Evolutionary conservation across 768 basidiomycete genomes (phyloP).

Genomic region (Trametes punicea): DNA sequence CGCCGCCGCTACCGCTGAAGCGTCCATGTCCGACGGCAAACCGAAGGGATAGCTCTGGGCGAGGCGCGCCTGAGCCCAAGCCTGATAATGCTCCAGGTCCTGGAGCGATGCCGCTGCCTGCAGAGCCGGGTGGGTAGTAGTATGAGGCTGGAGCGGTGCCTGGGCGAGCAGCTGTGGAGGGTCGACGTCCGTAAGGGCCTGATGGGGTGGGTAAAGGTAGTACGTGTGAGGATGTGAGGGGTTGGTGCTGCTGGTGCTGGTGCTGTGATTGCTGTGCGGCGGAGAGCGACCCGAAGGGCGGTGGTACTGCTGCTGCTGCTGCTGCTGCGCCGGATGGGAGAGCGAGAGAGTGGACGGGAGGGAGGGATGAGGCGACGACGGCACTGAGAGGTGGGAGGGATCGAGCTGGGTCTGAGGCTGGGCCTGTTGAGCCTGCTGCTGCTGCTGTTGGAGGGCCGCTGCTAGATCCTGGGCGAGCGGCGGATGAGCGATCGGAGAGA

Average conservation of each 20-base stretch:
- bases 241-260: slow-evolving; percentile 35
- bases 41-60: slow-evolving; percentile 41
- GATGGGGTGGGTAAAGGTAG: slow-evolving; percentile 54
- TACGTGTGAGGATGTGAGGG: slow-evolving; percentile 43
- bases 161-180: slow-evolving; percentile 59
- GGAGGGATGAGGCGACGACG: slow-evolving; percentile 72
- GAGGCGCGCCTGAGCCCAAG: slow-evolving; percentile 32
- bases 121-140: slow-evolving; percentile 41
- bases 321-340: slow-evolving; percentile 25
- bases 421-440: slow-evolving; percentile 27
- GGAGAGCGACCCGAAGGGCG: slow-evolving; percentile 37
- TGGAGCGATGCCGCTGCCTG: slow-evolving; percentile 36
- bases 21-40: slow-evolving; percentile 28
- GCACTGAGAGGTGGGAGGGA: slow-evolving; percentile 72
- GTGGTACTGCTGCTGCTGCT: slow-evolving; percentile 30
- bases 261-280: slow-evolving; percentile 36
- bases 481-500: slow-evolving; percentile 36
- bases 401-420: slow-evolving; percentile 37
- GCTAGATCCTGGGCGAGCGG: slow-evolving; percentile 46
- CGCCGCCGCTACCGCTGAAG: slow-evolving; percentile 33
- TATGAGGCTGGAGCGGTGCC: slow-evolving; percentile 69
- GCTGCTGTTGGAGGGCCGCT: slow-evolving; percentile 53
- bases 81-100: slow-evolving; percentile 46
- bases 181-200: slow-evolving; percentile 48
- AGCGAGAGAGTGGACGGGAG: slow-evolving; percentile 34